Conservation (phyloP, 2,329 filamentous ascomycete genomes). For the Penicillium thymicola region DNA sequence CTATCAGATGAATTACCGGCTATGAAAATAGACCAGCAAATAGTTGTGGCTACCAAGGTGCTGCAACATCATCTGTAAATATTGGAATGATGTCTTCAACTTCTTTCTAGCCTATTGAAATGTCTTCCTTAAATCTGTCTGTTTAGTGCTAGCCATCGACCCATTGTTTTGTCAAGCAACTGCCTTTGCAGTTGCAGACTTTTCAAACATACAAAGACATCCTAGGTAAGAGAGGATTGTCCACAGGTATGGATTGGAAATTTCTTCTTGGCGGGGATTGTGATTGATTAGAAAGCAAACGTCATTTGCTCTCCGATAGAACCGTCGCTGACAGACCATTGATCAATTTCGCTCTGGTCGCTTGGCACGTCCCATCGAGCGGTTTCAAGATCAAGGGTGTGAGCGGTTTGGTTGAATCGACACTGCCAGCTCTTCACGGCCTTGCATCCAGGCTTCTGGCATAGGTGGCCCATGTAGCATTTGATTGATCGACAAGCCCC, state of each 20-base stretch:
- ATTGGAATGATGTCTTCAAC: background rate
- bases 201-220: slow-evolving; percentile 12
- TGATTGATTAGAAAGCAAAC: slow-evolving; percentile 2
- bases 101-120: slow-evolving; percentile 1
- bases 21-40: background rate
- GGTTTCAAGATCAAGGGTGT: slow-evolving; percentile 26
- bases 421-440: slow-evolving; percentile 30
- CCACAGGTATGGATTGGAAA: slow-evolving; percentile 1
- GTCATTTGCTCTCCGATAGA: slow-evolving; percentile 12
- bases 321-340: slow-evolving; percentile 16
- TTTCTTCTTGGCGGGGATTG: background rate
- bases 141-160: background rate
- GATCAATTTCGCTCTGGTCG: slow-evolving; percentile 18
- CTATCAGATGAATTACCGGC: background rate
- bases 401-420: slow-evolving; percentile 28
- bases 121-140: background rate
- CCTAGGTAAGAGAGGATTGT: slow-evolving; percentile 1
- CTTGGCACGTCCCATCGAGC: slow-evolving; percentile 24
- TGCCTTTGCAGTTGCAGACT: background rate
- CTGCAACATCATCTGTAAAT: background rate
- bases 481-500: slow-evolving; percentile 42
- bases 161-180: background rate
- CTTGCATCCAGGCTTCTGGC: slow-evolving; percentile 34
- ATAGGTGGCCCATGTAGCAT: slow-evolving; percentile 48
- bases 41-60: background rate